Base-by-base conservation (phyloP, 257 asterid genomes). In the Solanum sejunctum region DNA sequence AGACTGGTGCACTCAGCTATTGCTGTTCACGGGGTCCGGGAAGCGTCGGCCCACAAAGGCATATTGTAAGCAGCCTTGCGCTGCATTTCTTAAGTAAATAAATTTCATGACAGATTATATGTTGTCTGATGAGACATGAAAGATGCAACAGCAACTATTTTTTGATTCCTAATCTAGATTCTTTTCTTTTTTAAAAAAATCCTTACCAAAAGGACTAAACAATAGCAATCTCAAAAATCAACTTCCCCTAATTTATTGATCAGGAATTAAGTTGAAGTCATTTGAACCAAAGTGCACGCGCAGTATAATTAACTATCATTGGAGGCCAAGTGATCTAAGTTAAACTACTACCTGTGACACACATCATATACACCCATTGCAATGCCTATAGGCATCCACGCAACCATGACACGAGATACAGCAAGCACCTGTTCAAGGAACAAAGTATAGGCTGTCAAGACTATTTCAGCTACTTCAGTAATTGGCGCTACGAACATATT, bases 301-400 rank as follows among this genome's bases (percentile, higher is more conserved):
- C 63, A 17, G 6, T 78, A 52, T 10, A 52, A 52, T 52, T 75
- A 28, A 78, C 7, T 52, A 52, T 10, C 28, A 3, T 75, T 51
- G 45, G 10, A 17, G 17, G 12, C 2, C 64, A 52, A 28, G 49
- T 26, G 7, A 77, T 17, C 83, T 52, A 78, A 75, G 20, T 67
- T 5, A 82, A 18, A 69, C 15, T 67, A 11, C 17, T 93, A 97
- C 99, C 99, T 92, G 92, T 92, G 99, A 84, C 98, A 97, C 92
- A 97, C 91, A 84, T 97, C 98, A 86, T 95, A 97, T 20, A 95
- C 98, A 77, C 98, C 99, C 99, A 97, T 97, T 17, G 98, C 86
- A 83, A 97, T 90, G 91, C 99, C 99, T 87, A 97, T 92, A 51
- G 98, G 98, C 86, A 90, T 91, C 98, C 99, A 97, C 11, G 97